Conservation (phyloP, 1,284 basidiomycete species). For the Moesziomyces globuligerus region DNA sequence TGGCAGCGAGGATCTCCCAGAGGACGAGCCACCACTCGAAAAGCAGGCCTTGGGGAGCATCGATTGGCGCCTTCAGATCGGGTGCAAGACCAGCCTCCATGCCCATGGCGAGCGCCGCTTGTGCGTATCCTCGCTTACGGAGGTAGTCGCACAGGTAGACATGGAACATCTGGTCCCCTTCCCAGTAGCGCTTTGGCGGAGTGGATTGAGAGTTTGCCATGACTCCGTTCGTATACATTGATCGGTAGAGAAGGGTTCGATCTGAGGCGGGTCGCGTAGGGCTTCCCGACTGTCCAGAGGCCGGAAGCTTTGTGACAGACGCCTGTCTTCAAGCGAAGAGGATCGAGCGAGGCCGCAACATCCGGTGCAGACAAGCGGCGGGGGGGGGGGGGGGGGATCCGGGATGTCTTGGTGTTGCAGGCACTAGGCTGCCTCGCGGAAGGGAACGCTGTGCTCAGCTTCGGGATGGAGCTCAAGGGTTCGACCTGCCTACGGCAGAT, state of each 20-base stretch:
- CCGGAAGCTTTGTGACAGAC: background rate
- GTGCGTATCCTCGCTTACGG: constrained; percentile 29
- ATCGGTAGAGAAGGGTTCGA: too few species aligned
- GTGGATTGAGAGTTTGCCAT: background rate
- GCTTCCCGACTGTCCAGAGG: background rate
- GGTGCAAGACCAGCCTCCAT: constrained; percentile 29
- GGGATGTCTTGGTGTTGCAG: too few species aligned
- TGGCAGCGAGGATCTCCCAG: constrained; percentile 39
- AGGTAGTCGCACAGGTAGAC: constrained; percentile 47
- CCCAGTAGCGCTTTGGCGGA: constrained; percentile 3
- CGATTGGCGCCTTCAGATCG: constrained; percentile 32
- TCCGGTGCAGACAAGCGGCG: background rate
- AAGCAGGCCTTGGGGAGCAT: constrained; percentile 38
- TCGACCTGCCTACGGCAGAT: too few species aligned
- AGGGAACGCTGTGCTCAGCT: too few species aligned
- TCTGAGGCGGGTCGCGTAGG: background rate
- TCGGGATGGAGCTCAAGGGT: too few species aligned
- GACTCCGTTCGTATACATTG: too few species aligned
- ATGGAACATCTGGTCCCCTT: constrained; percentile 45
- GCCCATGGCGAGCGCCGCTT: constrained; percentile 22
- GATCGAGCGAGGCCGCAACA: background rate
- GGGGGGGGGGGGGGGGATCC: too few species aligned
- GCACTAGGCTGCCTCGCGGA: too few species aligned
- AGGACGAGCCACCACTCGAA: constrained; percentile 51
- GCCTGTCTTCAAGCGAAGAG: background rate